Conservation (phyloP, 2,329 filamentous ascomycete genomes). For the Dothistroma pini region DNA sequence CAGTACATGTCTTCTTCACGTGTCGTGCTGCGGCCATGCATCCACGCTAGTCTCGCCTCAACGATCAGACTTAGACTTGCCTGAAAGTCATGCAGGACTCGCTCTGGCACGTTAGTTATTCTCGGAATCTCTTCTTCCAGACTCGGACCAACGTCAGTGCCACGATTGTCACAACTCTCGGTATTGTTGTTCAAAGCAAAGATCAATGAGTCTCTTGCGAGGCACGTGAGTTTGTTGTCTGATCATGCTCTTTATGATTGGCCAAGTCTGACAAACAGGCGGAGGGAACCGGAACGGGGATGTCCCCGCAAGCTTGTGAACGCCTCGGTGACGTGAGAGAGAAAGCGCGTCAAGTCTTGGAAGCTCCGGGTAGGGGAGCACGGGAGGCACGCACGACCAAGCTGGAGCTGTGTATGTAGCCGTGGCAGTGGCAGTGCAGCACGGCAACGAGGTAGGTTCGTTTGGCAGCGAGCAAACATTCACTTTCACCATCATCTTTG, state of each 20-base stretch:
- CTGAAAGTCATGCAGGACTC: no score
- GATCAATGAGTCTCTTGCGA: no score
- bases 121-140: no score
- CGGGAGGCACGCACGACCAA: background rate
- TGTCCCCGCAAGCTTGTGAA: background rate
- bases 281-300: background rate
- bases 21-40: no score
- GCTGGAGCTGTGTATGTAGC: background rate
- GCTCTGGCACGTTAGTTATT: no score
- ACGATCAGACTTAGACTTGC: no score
- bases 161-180: no score
- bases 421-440: conserved; percentile 3
- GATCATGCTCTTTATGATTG: background rate
- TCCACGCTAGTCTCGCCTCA: no score
- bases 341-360: background rate
- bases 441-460: background rate
- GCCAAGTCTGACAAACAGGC: background rate
- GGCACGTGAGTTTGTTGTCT: no score
- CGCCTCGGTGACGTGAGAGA: background rate
- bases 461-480: background rate
- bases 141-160: no score
- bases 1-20: no score
- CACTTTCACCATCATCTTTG: background rate
- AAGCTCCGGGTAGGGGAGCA: background rate
- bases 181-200: no score